Base-by-base conservation (phyloP, 306 rosid species). In the Lithocarpus polystachyus region DNA sequence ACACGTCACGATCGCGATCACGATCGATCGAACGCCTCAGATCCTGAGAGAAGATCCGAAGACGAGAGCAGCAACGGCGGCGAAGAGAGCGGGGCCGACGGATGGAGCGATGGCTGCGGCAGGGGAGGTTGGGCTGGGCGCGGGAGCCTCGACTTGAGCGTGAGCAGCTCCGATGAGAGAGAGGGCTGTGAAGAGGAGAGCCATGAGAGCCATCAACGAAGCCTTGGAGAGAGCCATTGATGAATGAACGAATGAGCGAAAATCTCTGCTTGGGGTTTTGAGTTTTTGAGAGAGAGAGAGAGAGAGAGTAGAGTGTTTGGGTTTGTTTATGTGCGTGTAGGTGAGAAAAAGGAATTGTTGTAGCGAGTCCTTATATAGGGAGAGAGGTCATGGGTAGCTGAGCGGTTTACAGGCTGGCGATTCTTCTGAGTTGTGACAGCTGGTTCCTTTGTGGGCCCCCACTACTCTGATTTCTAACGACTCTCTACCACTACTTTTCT, bases 61-160 rank as follows among this genome's bases (percentile, higher is more conserved):
- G 59, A 82, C 80, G 20, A 93, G 87, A 88, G 97, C 91, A 0
- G 68, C 81, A 3, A 77, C 72, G 9, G 90, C 87, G 61, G 93
- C 86, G 51, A 83, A 2, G 65, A 70, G 53, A 18, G 82, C 97
- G 1, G 87, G 75, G 18, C 43, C 82, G 59, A 92, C 45, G 0
- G 97, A 91, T 2, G 98, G 99, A 0, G 91, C 85, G 31, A 83
- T 48, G 4, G 80, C 74, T 37, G 56, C 28, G 17, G 93, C 91
- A 0, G 91, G 90, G 4, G 99, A 91, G 7, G 77, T 1, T 1
- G 99, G 99, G 57, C 92, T 78, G 0, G 98, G 98, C n/a, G 99
- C 94, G 1, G 98, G 97, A 43, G 93, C 74, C 0, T 95, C 96
- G 0, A 89, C 85, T 19, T 84, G 84, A 0, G 91, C 88, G 11